Evolutionary conservation across 352 stramenopile genomes (phyloP).

Genomic region (Thalassiosira exigua): DNA sequence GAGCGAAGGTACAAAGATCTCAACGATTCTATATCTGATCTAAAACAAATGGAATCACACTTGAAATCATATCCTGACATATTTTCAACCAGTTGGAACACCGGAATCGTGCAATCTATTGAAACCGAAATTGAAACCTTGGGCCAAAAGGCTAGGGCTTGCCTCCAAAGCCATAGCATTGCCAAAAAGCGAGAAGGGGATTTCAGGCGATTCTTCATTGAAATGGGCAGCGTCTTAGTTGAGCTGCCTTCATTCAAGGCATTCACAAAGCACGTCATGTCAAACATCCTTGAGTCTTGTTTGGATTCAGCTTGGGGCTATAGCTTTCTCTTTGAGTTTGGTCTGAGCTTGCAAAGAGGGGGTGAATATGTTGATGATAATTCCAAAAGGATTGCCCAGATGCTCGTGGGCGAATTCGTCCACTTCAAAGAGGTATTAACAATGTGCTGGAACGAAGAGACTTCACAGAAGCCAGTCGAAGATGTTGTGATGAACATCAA

Average conservation of each 20-base stretch:
- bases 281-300: constrained; percentile 60
- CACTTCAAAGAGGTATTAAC: constrained; percentile 77
- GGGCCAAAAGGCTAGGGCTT: constrained; percentile 42
- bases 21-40: constrained; percentile 62
- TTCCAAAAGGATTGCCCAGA: constrained; percentile 62
- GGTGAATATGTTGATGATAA: constrained; percentile 53
- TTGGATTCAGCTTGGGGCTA: constrained; percentile 67
- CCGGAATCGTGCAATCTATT: constrained; percentile 58
- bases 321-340: constrained; percentile 75
- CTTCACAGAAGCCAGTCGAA: constrained; percentile 69
- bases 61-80: constrained; percentile 63
- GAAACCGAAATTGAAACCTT: constrained; percentile 62
- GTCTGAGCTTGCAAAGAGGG: constrained; percentile 62
- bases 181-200: constrained; percentile 59
- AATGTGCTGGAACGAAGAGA: constrained; percentile 80
- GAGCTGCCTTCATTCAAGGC: constrained; percentile 64
- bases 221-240: constrained; percentile 67
- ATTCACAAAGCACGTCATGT: constrained; percentile 67
- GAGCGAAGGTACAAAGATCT: constrained; percentile 65
- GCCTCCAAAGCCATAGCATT: constrained; percentile 42
- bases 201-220: constrained; percentile 66
- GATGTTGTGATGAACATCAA: constrained; percentile 63
- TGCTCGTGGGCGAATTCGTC: constrained; percentile 65
- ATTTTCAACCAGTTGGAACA: constrained; percentile 69
- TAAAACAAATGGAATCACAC: constrained; percentile 64